A percentile compares a stretch with the other conserved stretches of the same genome.
These are phyloP conservation scores for Mortierella alpina DNA, from an alignment of 192 early-diverging fungal genomes.

Conservation along the genomic window DNA sequence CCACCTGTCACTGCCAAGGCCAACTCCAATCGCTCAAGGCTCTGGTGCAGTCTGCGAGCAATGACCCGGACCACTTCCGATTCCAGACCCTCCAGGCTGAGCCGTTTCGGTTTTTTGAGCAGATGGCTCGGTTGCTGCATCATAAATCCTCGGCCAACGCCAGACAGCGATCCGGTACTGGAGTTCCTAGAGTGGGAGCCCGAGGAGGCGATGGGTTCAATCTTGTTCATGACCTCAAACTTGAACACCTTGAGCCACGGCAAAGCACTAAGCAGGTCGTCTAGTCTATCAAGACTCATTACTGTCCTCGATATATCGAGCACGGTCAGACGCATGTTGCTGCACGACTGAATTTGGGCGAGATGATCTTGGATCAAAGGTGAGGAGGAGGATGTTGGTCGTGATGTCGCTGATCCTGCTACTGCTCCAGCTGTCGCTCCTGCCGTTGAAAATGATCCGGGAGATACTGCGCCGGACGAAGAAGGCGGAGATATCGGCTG, in stretches of 20 bases:
- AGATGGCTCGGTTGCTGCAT: conserved; percentile 18
- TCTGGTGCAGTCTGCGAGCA: conserved; percentile 15
- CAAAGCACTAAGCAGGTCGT: conserved; percentile 28
- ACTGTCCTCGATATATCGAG: conserved; percentile 36
- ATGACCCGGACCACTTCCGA: conserved; percentile 35
- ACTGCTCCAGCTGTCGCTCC: neutral
- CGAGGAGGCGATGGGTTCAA: neutral
- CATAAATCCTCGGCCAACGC: conserved; percentile 16
- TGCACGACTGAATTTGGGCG: conserved; percentile 32
- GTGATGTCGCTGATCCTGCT: neutral
- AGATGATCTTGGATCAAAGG: conserved; percentile 33
- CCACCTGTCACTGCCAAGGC: conserved; percentile 19
- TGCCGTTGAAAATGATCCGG: too few species aligned
- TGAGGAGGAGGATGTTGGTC: neutral
- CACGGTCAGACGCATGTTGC: conserved; percentile 15
- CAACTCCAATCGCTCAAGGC: conserved; percentile 30
- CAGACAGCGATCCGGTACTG: neutral
- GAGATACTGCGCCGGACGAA: too few species aligned
- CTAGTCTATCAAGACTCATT: conserved; percentile 43
- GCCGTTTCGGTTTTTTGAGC: conserved; percentile 19
- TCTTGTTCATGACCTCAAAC: conserved; percentile 45
- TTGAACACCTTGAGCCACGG: conserved; percentile 41
- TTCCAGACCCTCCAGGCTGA: conserved; percentile 29
- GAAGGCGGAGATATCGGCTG: neutral
- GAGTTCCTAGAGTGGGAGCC: neutral